Percentiles rank a stretch among this genome's conserved stretches.
Evolutionary conservation across 805 yeast genomes (phyloP).

Genomic region (Candida chauliodis): DNA sequence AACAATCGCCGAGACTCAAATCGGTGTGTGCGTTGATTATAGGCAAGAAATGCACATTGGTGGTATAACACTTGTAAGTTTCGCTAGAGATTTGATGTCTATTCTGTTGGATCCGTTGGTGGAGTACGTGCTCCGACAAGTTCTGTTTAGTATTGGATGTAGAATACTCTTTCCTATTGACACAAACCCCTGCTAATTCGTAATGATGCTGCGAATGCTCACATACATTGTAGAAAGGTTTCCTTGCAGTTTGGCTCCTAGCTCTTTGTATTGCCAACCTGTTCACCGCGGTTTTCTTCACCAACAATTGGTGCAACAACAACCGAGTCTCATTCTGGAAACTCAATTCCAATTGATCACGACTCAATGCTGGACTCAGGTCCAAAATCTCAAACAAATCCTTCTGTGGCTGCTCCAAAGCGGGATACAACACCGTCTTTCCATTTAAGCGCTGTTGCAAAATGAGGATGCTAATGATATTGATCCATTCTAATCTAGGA

Average conservation of each 20-base stretch:
- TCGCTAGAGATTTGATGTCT: constrained; percentile 16
- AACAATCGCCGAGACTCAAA: constrained; percentile 75
- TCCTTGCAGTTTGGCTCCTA: constrained; percentile 30
- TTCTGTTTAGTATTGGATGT: constrained; percentile 8
- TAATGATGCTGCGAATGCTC: constrained; percentile 35
- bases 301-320: constrained; percentile 5
- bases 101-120: constrained; percentile 14
- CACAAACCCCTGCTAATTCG: constrained; percentile 20
- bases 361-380: no score
- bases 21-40: constrained; percentile 56
- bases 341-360: no score
- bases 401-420: neutral
- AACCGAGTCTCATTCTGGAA: neutral
- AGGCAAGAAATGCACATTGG: constrained; percentile 28
- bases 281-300: constrained; percentile 37
- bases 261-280: constrained; percentile 39
- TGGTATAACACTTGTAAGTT: constrained; percentile 19
- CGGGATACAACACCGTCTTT: neutral
- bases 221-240: constrained; percentile 52
- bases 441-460: constrained; percentile 13
- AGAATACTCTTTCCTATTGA: constrained; percentile 18
- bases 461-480: constrained; percentile 13
- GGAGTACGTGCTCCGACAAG: constrained; percentile 10
- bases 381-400: constrained; percentile 9
- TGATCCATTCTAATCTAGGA: constrained; percentile 15